Evolutionary conservation across 768 basidiomycete species (phyloP).

Genomic region (Gelatoporia subvermispora): DNA sequence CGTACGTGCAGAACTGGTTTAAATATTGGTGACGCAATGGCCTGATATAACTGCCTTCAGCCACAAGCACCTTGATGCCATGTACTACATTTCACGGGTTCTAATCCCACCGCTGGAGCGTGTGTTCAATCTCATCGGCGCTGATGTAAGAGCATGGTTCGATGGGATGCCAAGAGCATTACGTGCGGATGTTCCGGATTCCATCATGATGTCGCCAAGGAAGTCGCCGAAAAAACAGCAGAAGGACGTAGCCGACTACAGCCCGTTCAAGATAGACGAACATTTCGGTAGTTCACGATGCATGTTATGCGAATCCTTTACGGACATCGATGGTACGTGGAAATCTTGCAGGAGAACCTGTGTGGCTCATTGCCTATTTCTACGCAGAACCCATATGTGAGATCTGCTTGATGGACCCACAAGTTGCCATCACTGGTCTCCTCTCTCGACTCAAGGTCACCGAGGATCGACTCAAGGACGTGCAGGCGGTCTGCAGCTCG

Average conservation of each 20-base stretch:
- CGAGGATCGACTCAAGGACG: slow-evolving; percentile 48
- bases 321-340: slow-evolving; percentile 45
- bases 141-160: slow-evolving; percentile 83
- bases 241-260: slow-evolving; percentile 24
- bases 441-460: slow-evolving; percentile 47
- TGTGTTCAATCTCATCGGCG: slow-evolving; percentile 88
- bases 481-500: slow-evolving; percentile 66
- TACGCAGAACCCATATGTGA: slow-evolving; percentile 50
- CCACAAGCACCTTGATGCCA: slow-evolving; percentile 71
- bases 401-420: slow-evolving; percentile 46
- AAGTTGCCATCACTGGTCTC: slow-evolving; percentile 54
- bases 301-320: slow-evolving; percentile 54
- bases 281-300: slow-evolving; percentile 74
- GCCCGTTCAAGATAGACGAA: slow-evolving; percentile 58
- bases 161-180: slow-evolving; percentile 74
- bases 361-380: slow-evolving; percentile 57
- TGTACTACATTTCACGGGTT: slow-evolving; percentile 83
- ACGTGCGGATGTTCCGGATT: slow-evolving; percentile 32
- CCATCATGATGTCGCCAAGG: slow-evolving; percentile 31
- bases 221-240: slow-evolving; percentile 25
- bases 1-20: slow-evolving; percentile 36
- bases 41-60: slow-evolving; percentile 27
- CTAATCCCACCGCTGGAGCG: slow-evolving; percentile 88
- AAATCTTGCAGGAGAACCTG: slow-evolving; percentile 1
- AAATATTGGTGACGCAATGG: neutral